Evolutionary conservation across 768 basidiomycete genomes (phyloP), one percentile per base, ranked within the genome.

Genomic region (Boletus sp.): DNA sequence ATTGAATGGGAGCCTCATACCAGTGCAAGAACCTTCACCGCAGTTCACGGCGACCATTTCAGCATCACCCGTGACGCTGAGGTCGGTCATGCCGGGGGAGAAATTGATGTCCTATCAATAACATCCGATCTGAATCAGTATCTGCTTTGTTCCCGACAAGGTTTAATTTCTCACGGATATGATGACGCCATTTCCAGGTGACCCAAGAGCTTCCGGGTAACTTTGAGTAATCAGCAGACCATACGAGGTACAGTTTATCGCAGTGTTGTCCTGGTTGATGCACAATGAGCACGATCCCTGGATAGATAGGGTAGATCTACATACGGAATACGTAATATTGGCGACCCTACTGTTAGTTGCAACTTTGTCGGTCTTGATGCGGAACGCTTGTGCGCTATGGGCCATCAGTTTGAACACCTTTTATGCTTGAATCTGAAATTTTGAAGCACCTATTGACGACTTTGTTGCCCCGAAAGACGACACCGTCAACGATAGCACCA

Each of bases 221-320:
- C 83, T 86, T 77, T 84, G 65, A 64, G 85, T 82, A 36, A 89
- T 84, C 57, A 89, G 50, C 0, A 88, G 70, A 33, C 86, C 87
- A 55, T 79, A 87, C 32, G 66, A 18, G 1, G 71, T 73, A 9
- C 80, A 73, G 10, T 80, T 80, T 9, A 68, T 79, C 2, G 78
- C 83, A 14, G 76, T 80, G 66, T 88, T 87, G 36, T 76, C 80
- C 77, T 81, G n/a, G 15, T 18, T 14, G 44, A 42, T 58, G 30
- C 7, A 49, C 15, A 30, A 35, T 60, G 10, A 61, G 47, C 47
- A 10, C 7, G 4, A 14, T 10, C 35, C 24, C 8, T 2, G 12
- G 24, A 1, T 12, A 41, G 40, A 47, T 29, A 33, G 1, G 5
- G 6, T 32, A 12, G 14, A 54, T n/a, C 5, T 12, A 7, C 75